Evolutionary conservation across 768 basidiomycete species (phyloP).

Genomic region (Favolaschia claudopus): DNA sequence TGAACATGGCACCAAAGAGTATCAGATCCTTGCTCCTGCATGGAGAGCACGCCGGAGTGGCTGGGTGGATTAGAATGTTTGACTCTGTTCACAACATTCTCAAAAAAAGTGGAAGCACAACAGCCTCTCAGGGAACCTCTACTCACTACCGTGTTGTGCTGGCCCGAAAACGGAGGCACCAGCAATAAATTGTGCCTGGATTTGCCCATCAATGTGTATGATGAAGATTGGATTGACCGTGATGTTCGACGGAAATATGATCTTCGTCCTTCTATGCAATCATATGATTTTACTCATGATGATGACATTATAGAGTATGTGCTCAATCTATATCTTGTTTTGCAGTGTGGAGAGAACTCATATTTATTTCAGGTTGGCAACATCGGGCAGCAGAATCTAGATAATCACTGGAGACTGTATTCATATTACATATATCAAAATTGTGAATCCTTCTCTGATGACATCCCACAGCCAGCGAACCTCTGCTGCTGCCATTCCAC

Average conservation of each 20-base stretch:
- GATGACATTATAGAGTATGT: constrained; percentile 19
- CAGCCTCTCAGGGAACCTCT: constrained; percentile 11
- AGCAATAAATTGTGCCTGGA: constrained; percentile 18
- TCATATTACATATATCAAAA: too few relatives aligned
- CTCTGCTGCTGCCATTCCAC: background rate
- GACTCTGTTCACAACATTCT: constrained; percentile 24
- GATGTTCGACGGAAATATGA: background rate
- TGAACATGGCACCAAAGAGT: background rate
- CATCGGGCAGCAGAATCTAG: too few relatives aligned
- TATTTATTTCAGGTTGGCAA: background rate
- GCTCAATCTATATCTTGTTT: background rate
- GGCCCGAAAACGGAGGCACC: background rate
- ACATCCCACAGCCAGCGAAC: background rate
- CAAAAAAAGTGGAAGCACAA: background rate
- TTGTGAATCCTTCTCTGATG: too few relatives aligned
- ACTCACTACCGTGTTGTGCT: constrained; percentile 4
- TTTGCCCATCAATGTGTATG: constrained; percentile 27
- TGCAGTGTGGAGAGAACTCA: too few relatives aligned
- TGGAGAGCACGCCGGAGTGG: constrained; percentile 26
- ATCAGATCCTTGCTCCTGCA: constrained; percentile 11
- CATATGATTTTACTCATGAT: constrained; percentile 27
- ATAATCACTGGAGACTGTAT: too few relatives aligned
- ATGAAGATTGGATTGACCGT: constrained; percentile 15
- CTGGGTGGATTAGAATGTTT: constrained; percentile 26
- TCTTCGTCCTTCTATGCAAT: background rate